Conservation (phyloP, 2,329 filamentous ascomycete species). For the Corynespora cassiicola region DNA sequence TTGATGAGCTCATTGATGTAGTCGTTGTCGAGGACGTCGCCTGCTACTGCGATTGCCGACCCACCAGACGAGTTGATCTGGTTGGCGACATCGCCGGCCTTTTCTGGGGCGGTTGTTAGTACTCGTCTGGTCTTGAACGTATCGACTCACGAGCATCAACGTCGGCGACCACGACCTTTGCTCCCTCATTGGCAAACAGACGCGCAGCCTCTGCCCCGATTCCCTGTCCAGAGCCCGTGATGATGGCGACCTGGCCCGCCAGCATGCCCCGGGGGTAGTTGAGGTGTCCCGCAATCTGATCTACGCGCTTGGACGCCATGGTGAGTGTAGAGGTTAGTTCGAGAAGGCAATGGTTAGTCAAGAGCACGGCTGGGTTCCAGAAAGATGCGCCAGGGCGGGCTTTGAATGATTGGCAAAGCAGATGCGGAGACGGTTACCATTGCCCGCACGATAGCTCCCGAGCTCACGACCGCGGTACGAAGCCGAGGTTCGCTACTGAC, state of each 20-base stretch:
- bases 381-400: too few species aligned
- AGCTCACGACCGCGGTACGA: too few species aligned
- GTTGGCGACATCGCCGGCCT: slow-evolving; percentile 71
- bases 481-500: too few species aligned
- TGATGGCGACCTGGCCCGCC: slow-evolving; percentile 81
- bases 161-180: slow-evolving; percentile 82
- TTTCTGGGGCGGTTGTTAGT: slow-evolving; percentile 59
- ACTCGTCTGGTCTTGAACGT: not conserved
- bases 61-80: slow-evolving; percentile 72
- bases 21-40: slow-evolving; percentile 74
- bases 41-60: slow-evolving; percentile 74
- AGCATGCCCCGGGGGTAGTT: slow-evolving; percentile 84
- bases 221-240: slow-evolving; percentile 85
- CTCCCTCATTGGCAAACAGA: slow-evolving; percentile 86
- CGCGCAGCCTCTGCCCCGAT: slow-evolving; percentile 86
- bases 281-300: slow-evolving; percentile 78
- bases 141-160: slow-evolving; percentile 69
- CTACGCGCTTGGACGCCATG: slow-evolving; percentile 62
- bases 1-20: slow-evolving; percentile 77
- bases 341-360: not conserved
- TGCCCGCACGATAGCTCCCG: too few species aligned
- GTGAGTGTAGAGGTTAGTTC: slow-evolving; percentile 10
- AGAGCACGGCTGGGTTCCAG: not conserved
- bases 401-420: too few species aligned
- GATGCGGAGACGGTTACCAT: too few species aligned